These are phyloP conservation scores for Akebia trifoliata DNA, from an alignment of 164 flowering plant genomes.

Conservation along the genomic window DNA sequence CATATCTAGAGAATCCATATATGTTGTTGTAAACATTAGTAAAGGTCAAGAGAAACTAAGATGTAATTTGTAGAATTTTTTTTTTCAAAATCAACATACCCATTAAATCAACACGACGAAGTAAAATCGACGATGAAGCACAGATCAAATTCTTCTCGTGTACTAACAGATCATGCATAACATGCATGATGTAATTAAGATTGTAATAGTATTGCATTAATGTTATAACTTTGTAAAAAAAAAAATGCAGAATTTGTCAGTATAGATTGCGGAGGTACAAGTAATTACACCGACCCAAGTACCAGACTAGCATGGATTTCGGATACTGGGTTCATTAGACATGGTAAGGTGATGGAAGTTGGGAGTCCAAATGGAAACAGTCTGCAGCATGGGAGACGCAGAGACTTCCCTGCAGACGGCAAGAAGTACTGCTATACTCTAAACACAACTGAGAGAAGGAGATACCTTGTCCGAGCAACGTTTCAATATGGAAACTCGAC, in stretches of 20 bases:
- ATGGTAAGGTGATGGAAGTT: conserved; percentile 39
- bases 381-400: conserved; percentile 46
- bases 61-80: background rate
- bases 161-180: background rate
- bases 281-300: conserved; percentile 53
- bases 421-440: conserved; percentile 80
- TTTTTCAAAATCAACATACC: background rate
- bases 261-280: conserved; percentile 83
- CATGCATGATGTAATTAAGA: background rate
- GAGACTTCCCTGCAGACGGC: conserved; percentile 74
- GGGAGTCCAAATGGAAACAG: conserved; percentile 25
- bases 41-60: background rate
- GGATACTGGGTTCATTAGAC: conserved; percentile 40
- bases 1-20: too few relatives aligned
- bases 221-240: background rate
- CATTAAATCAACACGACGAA: background rate
- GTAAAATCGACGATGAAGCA: background rate
- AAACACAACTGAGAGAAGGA: conserved; percentile 48
- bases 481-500: conserved; percentile 63
- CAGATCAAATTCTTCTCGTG: background rate
- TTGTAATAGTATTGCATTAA: background rate
- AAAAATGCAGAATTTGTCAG: conserved; percentile 76
- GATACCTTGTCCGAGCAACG: conserved; percentile 81
- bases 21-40: background rate
- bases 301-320: conserved; percentile 76